Percentiles rank a stretch among this genome's conserved stretches.
Conservation (phyloP, 2,329 filamentous ascomycete genomes). For the Penicillium sp. region DNA sequence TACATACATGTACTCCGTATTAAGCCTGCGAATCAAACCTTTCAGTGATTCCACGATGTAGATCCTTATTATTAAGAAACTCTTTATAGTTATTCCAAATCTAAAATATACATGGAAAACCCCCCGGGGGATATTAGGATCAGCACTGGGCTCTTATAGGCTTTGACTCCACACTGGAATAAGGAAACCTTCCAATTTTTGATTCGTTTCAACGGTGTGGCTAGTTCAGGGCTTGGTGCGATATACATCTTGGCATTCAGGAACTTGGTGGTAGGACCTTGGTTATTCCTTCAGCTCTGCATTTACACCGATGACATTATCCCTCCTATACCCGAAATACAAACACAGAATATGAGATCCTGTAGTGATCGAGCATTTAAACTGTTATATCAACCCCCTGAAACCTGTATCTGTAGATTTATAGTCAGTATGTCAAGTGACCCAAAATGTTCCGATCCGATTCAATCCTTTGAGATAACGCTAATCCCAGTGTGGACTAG, state of each 20-base stretch:
- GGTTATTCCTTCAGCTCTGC: neutral
- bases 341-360: neutral
- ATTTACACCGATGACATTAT: neutral
- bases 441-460: neutral
- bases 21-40: neutral
- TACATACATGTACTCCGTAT: no score
- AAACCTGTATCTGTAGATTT: no score
- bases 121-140: slow-evolving; percentile 1
- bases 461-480: neutral
- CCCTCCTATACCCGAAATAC: neutral
- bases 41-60: neutral
- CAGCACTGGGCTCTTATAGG: neutral
- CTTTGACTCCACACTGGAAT: neutral
- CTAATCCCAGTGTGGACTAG: neutral
- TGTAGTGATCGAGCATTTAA: neutral
- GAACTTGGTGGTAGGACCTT: neutral
- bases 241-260: no score
- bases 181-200: neutral
- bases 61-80: neutral
- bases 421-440: neutral
- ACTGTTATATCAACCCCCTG: no score
- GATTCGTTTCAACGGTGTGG: slow-evolving; percentile 2
- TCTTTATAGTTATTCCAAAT: neutral
- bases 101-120: neutral
- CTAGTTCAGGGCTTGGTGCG: neutral